Percentiles rank a stretch among this genome's conserved stretches.
These are phyloP conservation scores for Phytophthora multivora DNA, from an alignment of 352 stramenopile genomes.

Conservation along the genomic window DNA sequence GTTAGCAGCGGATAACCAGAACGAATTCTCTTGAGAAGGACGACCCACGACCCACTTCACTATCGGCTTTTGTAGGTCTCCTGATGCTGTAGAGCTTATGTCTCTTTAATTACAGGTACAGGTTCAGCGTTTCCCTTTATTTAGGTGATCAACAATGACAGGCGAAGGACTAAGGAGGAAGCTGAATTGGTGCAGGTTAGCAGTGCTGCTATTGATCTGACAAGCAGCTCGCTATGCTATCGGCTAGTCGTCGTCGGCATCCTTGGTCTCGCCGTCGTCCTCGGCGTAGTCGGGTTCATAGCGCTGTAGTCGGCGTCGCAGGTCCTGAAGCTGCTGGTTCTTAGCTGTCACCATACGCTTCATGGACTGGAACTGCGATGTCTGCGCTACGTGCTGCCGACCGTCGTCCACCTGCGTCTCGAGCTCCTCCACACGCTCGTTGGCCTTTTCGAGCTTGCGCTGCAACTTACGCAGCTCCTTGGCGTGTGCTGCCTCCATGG, in stretches of 20 bases:
- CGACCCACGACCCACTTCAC: conserved; percentile 3
- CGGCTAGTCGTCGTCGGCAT: conserved; percentile 48
- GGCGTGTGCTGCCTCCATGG: conserved; percentile 49
- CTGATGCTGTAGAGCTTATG: no score
- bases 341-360: conserved; percentile 84
- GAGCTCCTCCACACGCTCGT: conserved; percentile 59
- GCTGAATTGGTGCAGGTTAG: no score
- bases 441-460: conserved; percentile 59
- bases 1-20: conserved; percentile 43
- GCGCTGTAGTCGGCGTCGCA: conserved; percentile 68
- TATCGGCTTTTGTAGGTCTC: neutral
- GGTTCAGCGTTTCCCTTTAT: no score
- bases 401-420: conserved; percentile 61
- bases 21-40: conserved; percentile 47
- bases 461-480: conserved; percentile 62
- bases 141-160: no score
- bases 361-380: conserved; percentile 85
- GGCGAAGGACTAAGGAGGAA: no score
- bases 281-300: conserved; percentile 74
- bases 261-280: conserved; percentile 58
- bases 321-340: conserved; percentile 76
- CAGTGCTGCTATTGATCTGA: neutral
- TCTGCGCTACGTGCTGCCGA: conserved; percentile 74
- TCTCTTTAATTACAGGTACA: no score
- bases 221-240: neutral